These are phyloP conservation scores for Dittrichia graveolens DNA, from an alignment of 129 eudicot species.

Conservation along the genomic window DNA sequence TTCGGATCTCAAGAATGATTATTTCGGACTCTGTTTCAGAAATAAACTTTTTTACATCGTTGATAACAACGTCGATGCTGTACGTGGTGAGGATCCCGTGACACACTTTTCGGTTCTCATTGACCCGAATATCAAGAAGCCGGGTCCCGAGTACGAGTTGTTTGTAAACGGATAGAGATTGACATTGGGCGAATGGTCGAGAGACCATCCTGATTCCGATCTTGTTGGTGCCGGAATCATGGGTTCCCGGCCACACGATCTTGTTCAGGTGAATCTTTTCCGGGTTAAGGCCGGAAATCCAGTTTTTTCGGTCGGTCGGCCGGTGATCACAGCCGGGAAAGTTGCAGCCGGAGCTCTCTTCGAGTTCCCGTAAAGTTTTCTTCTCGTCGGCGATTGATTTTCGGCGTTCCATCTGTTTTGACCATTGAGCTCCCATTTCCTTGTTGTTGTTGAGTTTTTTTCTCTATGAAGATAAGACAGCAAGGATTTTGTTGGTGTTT, in stretches of 20 bases:
- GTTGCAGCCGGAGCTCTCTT: constrained; percentile 51
- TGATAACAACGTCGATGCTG: constrained; percentile 66
- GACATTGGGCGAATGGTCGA: constrained; percentile 92
- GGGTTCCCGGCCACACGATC: constrained; percentile 98
- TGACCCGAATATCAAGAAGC: constrained; percentile 76
- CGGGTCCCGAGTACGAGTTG: constrained; percentile 81
- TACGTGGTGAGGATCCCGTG: constrained; percentile 75
- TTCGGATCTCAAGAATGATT: constrained; percentile 83
- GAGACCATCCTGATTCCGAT: constrained; percentile 75
- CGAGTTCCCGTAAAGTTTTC: constrained; percentile 53
- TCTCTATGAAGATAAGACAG: neutral
- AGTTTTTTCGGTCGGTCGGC: constrained; percentile 71
- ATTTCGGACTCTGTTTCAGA: constrained; percentile 81
- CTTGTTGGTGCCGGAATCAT: constrained; percentile 88
- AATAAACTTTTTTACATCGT: constrained; percentile 69
- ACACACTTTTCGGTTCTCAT: constrained; percentile 80
- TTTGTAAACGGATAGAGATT: constrained; percentile 70
- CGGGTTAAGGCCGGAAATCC: constrained; percentile 75
- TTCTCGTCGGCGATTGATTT: constrained; percentile 55
- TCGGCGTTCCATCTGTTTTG: constrained; percentile 65
- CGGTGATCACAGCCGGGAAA: constrained; percentile 72
- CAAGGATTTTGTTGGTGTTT: constrained; percentile 26
- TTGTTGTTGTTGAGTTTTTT: neutral
- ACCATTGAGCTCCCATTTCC: constrained; percentile 72
- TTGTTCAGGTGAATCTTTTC: constrained; percentile 60